Conservation (phyloP, 2,329 filamentous ascomycete species). For the Sclerotinia trifoliorum region DNA sequence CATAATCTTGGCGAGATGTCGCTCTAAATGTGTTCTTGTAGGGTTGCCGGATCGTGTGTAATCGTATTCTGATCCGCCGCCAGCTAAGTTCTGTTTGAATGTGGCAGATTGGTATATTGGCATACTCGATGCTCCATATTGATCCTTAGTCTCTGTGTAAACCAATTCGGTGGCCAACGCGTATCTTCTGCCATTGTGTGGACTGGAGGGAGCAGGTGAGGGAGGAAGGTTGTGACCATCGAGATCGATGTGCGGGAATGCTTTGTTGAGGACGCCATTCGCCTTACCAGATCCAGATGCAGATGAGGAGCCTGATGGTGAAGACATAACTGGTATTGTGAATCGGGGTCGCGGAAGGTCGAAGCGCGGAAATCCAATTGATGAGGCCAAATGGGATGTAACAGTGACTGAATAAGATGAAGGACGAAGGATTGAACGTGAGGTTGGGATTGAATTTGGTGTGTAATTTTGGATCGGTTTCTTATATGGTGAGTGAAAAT, state of each 20-base stretch:
- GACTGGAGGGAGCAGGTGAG: conserved; percentile 89
- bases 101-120: conserved; percentile 98
- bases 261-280: conserved; percentile 35
- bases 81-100: conserved; percentile 87
- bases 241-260: conserved; percentile 60
- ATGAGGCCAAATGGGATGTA: background rate
- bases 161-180: conserved; percentile 94
- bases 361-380: conserved; percentile 15
- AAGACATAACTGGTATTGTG: conserved; percentile 35
- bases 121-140: conserved; percentile 94
- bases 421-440: background rate
- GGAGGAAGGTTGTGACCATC: conserved; percentile 84
- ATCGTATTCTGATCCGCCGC: conserved; percentile 85
- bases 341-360: background rate
- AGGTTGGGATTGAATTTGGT: background rate
- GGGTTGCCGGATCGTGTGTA: conserved; percentile 98
- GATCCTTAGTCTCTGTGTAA: conserved; percentile 92
- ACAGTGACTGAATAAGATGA: background rate
- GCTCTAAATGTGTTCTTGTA: conserved; percentile 91
- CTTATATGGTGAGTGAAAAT: background rate
- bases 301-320: conserved; percentile 36
- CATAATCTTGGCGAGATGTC: conserved; percentile 99
- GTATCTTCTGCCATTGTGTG: conserved; percentile 81
- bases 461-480: background rate
- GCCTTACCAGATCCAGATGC: conserved; percentile 31